Base-by-base conservation (phyloP, 2,329 filamentous ascomycete species). In the Aspergillus viridinutans region DNA sequence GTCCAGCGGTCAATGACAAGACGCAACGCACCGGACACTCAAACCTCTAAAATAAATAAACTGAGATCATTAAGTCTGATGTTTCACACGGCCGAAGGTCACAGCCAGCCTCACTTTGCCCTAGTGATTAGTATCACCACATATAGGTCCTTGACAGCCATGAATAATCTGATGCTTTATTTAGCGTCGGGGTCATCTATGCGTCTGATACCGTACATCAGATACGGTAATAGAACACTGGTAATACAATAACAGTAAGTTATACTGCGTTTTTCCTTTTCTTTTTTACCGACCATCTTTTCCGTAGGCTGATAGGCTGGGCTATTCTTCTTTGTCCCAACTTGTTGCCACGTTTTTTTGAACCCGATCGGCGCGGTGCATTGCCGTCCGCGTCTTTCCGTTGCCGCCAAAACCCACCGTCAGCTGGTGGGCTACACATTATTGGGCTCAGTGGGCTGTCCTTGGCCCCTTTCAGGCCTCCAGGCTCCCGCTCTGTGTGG, bases 301-400 rank as follows among this genome's bases (percentile, higher is more conserved):
- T 4, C 21, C 21, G 23, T 25, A 17, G 49, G 49, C 32, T 38
- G 14, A 47, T 21, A 23, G 42, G 42, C 23, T 47, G 21, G 21
- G 3, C 21, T 45, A 21, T 45, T 45, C n/a, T 32, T 51, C 14
- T 48, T 56, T 56, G 35, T 49, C 48, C 50, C 50, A 47, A 47
- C 23, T 51, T 53, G 49, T 64, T 65, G 65, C 66, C 66, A 68
- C 66, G 66, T 66, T 67, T 69, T 62, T 59, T 55, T 53, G 60
- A 65, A 67, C 64, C 68, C 64, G 66, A 67, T 68, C 68, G 68
- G 68, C 61, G 55, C 58, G 61, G 56, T 69, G 68, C 68, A 68
- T 68, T 70, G 63, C 67, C 67, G 68, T 69, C 67, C 68, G 68
- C 66, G 59, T 68, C 65, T 68, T 69, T 70, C 68, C 68, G 68